These are phyloP conservation scores for Phytophthora fragariae DNA, from an alignment of 352 stramenopile genomes.

Conservation along the genomic window DNA sequence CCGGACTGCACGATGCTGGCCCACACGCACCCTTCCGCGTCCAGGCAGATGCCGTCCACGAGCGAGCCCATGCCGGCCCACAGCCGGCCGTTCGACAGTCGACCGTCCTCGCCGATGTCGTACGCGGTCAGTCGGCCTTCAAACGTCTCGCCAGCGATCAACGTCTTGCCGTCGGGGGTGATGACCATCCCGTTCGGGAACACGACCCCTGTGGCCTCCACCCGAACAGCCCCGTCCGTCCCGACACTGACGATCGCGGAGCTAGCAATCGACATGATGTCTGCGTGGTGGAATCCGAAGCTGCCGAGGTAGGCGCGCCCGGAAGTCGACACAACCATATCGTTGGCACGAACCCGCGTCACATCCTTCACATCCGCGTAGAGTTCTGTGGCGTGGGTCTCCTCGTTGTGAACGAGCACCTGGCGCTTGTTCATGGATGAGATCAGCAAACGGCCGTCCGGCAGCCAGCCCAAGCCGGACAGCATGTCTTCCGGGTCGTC, in stretches of 20 bases:
- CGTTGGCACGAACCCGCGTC: conserved; percentile 62
- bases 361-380: conserved; percentile 66
- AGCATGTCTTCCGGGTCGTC: conserved; percentile 55
- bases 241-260: conserved; percentile 71
- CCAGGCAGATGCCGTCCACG: conserved; percentile 68
- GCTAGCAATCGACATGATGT: conserved; percentile 41
- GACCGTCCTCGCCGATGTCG: conserved; percentile 60
- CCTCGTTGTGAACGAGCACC: conserved; percentile 53
- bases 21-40: conserved; percentile 78
- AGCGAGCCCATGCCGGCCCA: conserved; percentile 63
- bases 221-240: conserved; percentile 47
- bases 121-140: conserved; percentile 61
- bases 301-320: conserved; percentile 69
- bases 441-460: conserved; percentile 68
- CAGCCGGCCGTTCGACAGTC: conserved; percentile 54
- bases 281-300: conserved; percentile 65
- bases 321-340: conserved; percentile 60
- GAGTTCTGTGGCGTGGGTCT: conserved; percentile 33
- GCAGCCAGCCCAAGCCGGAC: conserved; percentile 70
- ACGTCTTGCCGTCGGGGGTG: conserved; percentile 73
- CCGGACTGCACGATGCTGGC: conserved; percentile 60
- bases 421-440: conserved; percentile 57
- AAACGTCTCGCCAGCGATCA: conserved; percentile 79
- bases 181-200: conserved; percentile 82
- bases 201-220: conserved; percentile 65